phyloP scores from a whole-genome alignment of 129 eudicot genomes.

The Daucus carota region DH1_v3.0 NC_030383.2:51159001-51159500 shows the following conservation, averaged over 20 bases:
- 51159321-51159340: conserved; percentile 62
- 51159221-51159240: conserved; percentile 61
- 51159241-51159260: conserved; percentile 50
- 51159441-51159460: conserved; percentile 65
- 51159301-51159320: conserved; percentile 56
- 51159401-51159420: conserved; percentile 55
- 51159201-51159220: conserved; percentile 70
- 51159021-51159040: conserved; percentile 66
- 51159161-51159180: conserved; percentile 59
- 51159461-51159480: conserved; percentile 68
- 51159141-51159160: conserved; percentile 72
- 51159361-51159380: conserved; percentile 53
- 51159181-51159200: conserved; percentile 73
- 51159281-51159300: conserved; percentile 65
- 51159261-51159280: conserved; percentile 71
- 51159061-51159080: conserved; percentile 54
- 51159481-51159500: conserved; percentile 60
- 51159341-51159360: conserved; percentile 66
- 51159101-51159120: conserved; percentile 63
- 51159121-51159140: conserved; percentile 69
- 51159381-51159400: conserved; percentile 49
- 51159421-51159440: conserved; percentile 52
- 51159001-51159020: conserved; percentile 54
- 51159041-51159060: conserved; percentile 62
- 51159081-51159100: conserved; percentile 68